These are phyloP conservation scores for Phytophthora hibernalis DNA, from an alignment of 352 stramenopile genomes.

Conservation along the genomic window DNA sequence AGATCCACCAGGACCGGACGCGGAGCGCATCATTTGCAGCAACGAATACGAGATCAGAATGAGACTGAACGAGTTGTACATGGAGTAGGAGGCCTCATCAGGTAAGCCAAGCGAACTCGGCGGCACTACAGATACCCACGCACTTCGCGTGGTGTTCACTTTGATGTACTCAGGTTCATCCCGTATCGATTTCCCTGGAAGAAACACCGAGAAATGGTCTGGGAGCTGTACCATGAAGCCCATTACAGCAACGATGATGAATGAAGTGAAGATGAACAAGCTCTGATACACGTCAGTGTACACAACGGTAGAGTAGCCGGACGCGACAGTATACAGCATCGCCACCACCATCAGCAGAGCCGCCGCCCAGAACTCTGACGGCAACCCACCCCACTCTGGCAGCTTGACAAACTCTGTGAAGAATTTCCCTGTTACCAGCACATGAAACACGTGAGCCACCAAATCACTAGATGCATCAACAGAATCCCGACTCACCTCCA, in stretches of 20 bases:
- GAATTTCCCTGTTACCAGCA: conserved; percentile 59
- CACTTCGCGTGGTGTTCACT: conserved; percentile 53
- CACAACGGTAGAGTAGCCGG: conserved; percentile 78
- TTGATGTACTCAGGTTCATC: conserved; percentile 50
- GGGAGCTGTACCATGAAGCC: conserved; percentile 66
- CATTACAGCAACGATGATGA: conserved; percentile 67
- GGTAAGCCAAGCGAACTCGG: conserved; percentile 47
- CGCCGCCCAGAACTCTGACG: conserved; percentile 78
- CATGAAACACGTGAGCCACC: background rate
- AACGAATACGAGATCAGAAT: conserved; percentile 68
- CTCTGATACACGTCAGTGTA: conserved; percentile 89
- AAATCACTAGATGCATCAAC: background rate
- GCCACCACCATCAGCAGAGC: conserved; percentile 69
- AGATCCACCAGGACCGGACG: conserved; percentile 71
- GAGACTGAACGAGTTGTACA: conserved; percentile 78
- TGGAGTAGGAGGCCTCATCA: conserved; percentile 59
- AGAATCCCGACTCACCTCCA: conserved; percentile 37
- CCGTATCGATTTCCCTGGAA: conserved; percentile 50
- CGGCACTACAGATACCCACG: conserved; percentile 60
- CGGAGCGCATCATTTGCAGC: conserved; percentile 73
- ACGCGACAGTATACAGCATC: conserved; percentile 76
- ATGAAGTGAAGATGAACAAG: conserved; percentile 83
- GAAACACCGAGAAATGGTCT: conserved; percentile 62
- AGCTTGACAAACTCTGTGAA: conserved; percentile 78
- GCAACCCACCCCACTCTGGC: conserved; percentile 59